Evolutionary conservation across 2,329 filamentous ascomycete genomes (phyloP), one percentile per base, ranked within the genome.

Genomic region (Ilyonectria sp.): DNA sequence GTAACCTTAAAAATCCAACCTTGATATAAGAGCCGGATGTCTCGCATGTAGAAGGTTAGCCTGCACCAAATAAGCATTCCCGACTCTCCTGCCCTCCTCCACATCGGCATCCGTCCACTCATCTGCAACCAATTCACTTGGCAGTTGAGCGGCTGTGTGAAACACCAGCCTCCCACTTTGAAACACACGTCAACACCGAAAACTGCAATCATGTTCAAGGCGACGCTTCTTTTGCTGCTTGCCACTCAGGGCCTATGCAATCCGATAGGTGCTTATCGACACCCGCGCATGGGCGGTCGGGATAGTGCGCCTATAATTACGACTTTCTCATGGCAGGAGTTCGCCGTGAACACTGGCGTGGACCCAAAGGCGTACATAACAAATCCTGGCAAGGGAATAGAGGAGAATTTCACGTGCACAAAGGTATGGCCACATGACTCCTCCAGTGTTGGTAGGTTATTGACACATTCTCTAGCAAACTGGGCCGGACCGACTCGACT

Each of bases 401-500:
- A 64, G 19, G 70, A 73, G 53, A 68, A 55, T 37, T 61, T 72
- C 19, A 54, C 47, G 10, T 74, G 73, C 60, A 71, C 71, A 2
- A 59, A 26, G 4, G 72, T 59, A 72, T 55, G 65, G 6, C 13
- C 6, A 23, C 6, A 37, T 11, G 26, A 26, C 19, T 37, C 10
- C n/a, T 47, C 29, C 11, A 1, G 17, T 19, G 9, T 23, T 2
- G 19, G 21, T 10, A 33, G 10, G 17, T 47, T 4, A 21, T 37
- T 58, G 19, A 44, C 50, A 10, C 17, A 21, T 13, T 7, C 4
- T 8, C 8, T 9, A 75, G 73, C 49, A 65, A 8, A 62, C 67
- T 0, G 74, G 73, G 1, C 74, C 74, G 0, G 57, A 71, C 7
- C 62, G 67, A 54, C 56, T 71, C 15, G 63, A 65, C 19, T 75